Conservation (phyloP, 306 rosid genomes). For the Corylus avellana region DNA sequence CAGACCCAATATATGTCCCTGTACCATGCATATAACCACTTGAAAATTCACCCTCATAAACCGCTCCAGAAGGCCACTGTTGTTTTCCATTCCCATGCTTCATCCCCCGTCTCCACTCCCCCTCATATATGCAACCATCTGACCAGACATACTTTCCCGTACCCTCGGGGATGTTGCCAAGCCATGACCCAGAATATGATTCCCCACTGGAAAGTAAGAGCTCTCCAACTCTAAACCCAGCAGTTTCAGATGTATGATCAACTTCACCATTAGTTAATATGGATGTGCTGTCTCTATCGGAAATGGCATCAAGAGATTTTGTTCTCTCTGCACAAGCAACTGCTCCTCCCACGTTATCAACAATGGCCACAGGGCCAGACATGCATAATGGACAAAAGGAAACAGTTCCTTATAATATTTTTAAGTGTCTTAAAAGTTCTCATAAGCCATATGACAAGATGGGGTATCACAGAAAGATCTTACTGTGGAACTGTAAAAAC, state of each 20-base stretch:
- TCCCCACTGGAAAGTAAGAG: conserved; percentile 69
- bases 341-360: conserved; percentile 57
- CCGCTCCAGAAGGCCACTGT: conserved; percentile 68
- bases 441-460: conserved; percentile 46
- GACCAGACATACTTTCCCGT: conserved; percentile 83
- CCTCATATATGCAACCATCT: conserved; percentile 85
- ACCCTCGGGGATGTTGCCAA: conserved; percentile 83
- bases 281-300: conserved; percentile 40
- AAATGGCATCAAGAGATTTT: conserved; percentile 62
- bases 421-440: conserved; percentile 33
- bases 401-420: conserved; percentile 44
- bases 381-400: conserved; percentile 77
- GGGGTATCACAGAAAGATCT: conserved; percentile 34
- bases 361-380: conserved; percentile 93
- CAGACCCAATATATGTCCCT: conserved; percentile 64
- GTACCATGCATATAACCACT: conserved; percentile 92
- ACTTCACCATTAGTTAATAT: conserved; percentile 49
- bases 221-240: conserved; percentile 72
- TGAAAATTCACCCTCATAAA: conserved; percentile 85
- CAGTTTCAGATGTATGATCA: conserved; percentile 55
- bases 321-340: conserved; percentile 71
- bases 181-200: conserved; percentile 73
- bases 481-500: conserved; percentile 28
- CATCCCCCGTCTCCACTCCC: conserved; percentile 99
- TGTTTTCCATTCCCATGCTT: conserved; percentile 78